Percentiles rank a stretch among this genome's conserved stretches.
These are phyloP conservation scores for Alternaria gaisen DNA, from an alignment of 2,329 filamentous ascomycete species.

Conservation along the genomic window DNA sequence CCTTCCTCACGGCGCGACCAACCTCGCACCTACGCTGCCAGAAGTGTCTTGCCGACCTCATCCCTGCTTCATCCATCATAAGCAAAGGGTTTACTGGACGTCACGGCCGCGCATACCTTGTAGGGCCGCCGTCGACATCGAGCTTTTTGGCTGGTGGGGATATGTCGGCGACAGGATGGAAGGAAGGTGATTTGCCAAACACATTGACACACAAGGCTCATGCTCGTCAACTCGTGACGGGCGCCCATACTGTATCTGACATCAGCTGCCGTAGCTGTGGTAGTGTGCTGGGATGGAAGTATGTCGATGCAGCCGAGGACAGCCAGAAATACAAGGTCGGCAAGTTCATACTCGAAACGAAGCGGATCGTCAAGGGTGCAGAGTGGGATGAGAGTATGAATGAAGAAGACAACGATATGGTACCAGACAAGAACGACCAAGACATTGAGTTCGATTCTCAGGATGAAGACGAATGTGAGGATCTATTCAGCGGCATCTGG, in stretches of 20 bases:
- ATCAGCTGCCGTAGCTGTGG: conserved; percentile 66
- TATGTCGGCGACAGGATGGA: conserved; percentile 20
- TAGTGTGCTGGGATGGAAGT: conserved; percentile 70
- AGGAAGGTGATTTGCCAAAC: conserved; percentile 61
- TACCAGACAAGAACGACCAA: conserved; percentile 25
- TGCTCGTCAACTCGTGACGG: conserved; percentile 68
- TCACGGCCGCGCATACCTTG: conserved; percentile 70
- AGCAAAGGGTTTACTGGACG: conserved; percentile 72
- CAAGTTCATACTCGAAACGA: conserved; percentile 72
- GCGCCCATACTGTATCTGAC: conserved; percentile 69
- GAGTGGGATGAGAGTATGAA: conserved; percentile 61
- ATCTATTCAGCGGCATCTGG: conserved; percentile 70
- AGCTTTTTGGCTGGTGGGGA: conserved; percentile 26
- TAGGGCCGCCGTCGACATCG: conserved; percentile 56
- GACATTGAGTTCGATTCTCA: conserved; percentile 69
- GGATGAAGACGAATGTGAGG: conserved; percentile 73
- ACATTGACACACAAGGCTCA: conserved; percentile 65
- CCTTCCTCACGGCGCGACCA: conserved; percentile 44
- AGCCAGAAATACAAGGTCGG: conserved; percentile 70
- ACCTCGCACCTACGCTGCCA: conserved; percentile 67
- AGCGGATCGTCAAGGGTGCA: conserved; percentile 59
- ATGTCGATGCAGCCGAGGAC: conserved; percentile 69
- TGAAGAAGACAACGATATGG: conserved; percentile 26
- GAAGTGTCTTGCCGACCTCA: conserved; percentile 67
- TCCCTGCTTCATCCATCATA: conserved; percentile 67